A percentile compares a stretch with the other conserved stretches of the same genome.
Evolutionary conservation across 2,329 filamentous ascomycete genomes (phyloP).

Genomic region (Remersonia thermophila): DNA sequence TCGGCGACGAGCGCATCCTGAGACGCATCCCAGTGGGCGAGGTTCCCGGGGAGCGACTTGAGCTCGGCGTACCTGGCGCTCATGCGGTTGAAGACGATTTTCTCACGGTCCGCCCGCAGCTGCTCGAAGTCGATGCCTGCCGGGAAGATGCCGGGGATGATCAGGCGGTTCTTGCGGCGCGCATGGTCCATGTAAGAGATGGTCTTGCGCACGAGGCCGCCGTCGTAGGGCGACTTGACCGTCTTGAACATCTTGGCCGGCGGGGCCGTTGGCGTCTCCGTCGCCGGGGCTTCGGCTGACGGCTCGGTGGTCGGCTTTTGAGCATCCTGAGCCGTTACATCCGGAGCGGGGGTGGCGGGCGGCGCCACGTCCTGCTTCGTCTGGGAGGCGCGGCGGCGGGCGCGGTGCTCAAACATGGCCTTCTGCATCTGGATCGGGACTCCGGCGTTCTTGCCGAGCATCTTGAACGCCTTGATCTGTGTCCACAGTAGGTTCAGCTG

Average conservation of each 20-base stretch:
- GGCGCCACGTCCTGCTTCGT: slow-evolving; percentile 33
- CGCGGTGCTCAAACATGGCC: slow-evolving; percentile 64
- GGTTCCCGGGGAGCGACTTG: slow-evolving; percentile 70
- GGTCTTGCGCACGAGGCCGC: slow-evolving; percentile 36
- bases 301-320: slow-evolving; percentile 25
- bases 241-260: slow-evolving; percentile 47
- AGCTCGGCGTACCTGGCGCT: slow-evolving; percentile 73
- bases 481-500: slow-evolving; percentile 68
- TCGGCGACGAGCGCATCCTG: slow-evolving; percentile 57
- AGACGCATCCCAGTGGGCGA: slow-evolving; percentile 75
- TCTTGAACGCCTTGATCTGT: slow-evolving; percentile 86
- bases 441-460: slow-evolving; percentile 74
- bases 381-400: slow-evolving; percentile 49
- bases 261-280: slow-evolving; percentile 8
- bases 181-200: slow-evolving; percentile 76
- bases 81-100: slow-evolving; percentile 82
- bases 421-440: slow-evolving; percentile 71
- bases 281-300: slow-evolving; percentile 24
- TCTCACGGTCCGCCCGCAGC: slow-evolving; percentile 73
- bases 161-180: slow-evolving; percentile 60
- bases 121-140: slow-evolving; percentile 80
- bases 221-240: slow-evolving; percentile 60
- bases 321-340: slow-evolving; percentile 20
- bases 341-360: slow-evolving; percentile 20
- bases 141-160: slow-evolving; percentile 81